A percentile compares a stretch with the other conserved stretches of the same genome.
Conservation (phyloP, 805 yeast genomes). For the Debaryomyces castellii region DNA sequence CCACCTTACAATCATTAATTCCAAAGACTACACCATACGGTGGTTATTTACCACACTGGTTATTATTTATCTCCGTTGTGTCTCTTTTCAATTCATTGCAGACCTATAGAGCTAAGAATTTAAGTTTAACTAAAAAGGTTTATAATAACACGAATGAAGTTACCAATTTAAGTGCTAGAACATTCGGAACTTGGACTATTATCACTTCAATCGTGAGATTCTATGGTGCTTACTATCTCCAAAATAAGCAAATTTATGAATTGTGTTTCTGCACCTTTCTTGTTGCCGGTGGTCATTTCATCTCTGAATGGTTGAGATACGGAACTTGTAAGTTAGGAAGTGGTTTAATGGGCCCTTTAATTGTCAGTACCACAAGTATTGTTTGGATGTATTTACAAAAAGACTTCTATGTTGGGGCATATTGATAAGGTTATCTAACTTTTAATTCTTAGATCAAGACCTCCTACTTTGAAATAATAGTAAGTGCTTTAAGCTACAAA, state of each 20-base stretch:
- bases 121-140: conserved; percentile 73
- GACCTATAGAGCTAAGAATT: conserved; percentile 69
- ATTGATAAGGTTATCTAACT: not conserved
- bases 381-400: conserved; percentile 79
- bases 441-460: too few species aligned
- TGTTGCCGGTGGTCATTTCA: conserved; percentile 83
- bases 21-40: conserved; percentile 20
- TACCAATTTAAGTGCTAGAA: conserved; percentile 76
- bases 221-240: conserved; percentile 76
- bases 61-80: conserved; percentile 69
- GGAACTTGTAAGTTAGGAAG: conserved; percentile 81
- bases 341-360: conserved; percentile 85
- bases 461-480: too few species aligned
- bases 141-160: conserved; percentile 62
- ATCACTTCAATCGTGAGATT: conserved; percentile 80
- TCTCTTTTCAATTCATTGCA: conserved; percentile 89
- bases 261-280: conserved; percentile 77
- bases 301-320: conserved; percentile 76
- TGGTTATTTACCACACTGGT: conserved; percentile 38
- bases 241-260: conserved; percentile 69
- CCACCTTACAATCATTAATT: conserved; percentile 11
- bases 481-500: too few species aligned
- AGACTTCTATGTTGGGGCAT: conserved; percentile 49
- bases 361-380: conserved; percentile 68
- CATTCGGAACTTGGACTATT: conserved; percentile 98